Base-by-base conservation (phyloP, 768 basidiomycete genomes). In the Rhizopogon roseolus region DNA sequence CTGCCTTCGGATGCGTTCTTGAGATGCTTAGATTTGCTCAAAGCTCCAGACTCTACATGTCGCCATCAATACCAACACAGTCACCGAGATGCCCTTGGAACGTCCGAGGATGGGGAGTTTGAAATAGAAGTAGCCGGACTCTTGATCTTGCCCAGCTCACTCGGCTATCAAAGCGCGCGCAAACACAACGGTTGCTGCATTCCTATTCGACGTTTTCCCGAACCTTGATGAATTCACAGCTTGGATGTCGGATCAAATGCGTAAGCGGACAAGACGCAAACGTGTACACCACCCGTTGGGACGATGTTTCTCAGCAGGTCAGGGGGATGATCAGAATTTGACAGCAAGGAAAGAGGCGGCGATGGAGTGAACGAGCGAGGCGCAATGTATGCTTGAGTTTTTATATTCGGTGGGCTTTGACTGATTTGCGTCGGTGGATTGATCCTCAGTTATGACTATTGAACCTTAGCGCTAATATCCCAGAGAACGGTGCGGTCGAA, bases 1-100 rank as follows among this genome's bases (percentile, higher is more conserved):
- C 56, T 69, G 44, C 63, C 66, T 44, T 9, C 43, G 29, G 43
- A 44, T 3, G 44, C 32, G 32, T 46, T 17, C 45, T 46, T 17
- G 4, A 34, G 7, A 14, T 34, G 13, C 44, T 45, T 32, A n/a
- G 13, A 32, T 14, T 34, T 45, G 44, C 44, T 27, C 44, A 29
- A 34, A 19, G 32, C 29, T 46, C 29, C 13, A 34, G 13, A 34
- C 29, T 34, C 29, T 34, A 17, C 19, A 29, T 9, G 27, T 46
- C n/a, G 45, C 45, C 17, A 34, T 46, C 19, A 13, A 46, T 34
- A 46, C 45, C 45, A 7, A 46, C 17, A 46, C 29, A 5, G 34
- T 46, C 17, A 19, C 29, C 29, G 45, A 34, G 17, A 29, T 46
- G n/a, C 29, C 44, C 2, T 19, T 46, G 7, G 17, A 36, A 14